These are phyloP conservation scores for Talaromyces islandicus DNA, from an alignment of 2,329 filamentous ascomycete genomes.

Conservation along the genomic window DNA sequence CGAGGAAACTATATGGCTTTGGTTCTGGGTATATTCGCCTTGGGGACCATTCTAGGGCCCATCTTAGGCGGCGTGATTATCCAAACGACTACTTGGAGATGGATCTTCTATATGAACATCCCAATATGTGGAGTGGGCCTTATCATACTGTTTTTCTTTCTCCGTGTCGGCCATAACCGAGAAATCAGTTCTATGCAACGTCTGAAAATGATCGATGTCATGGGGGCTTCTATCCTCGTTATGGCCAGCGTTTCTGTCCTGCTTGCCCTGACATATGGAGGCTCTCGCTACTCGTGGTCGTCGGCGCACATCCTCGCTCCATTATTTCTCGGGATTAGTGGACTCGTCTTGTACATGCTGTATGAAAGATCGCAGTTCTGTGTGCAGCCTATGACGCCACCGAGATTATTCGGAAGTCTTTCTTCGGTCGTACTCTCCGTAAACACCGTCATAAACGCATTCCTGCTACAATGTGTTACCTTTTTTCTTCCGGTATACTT, in stretches of 20 bases:
- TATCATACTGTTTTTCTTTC: slow-evolving; percentile 47
- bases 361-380: slow-evolving; percentile 30
- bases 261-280: slow-evolving; percentile 24
- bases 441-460: slow-evolving; percentile 63
- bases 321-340: slow-evolving; percentile 43
- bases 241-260: slow-evolving; percentile 22
- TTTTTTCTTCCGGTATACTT: slow-evolving; percentile 85
- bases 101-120: slow-evolving; percentile 22
- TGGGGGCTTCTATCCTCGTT: slow-evolving; percentile 44
- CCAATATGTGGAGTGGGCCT: slow-evolving; percentile 47
- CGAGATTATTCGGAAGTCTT: slow-evolving; percentile 44
- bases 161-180: slow-evolving; percentile 49
- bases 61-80: slow-evolving; percentile 17
- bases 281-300: slow-evolving; percentile 49
- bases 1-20: slow-evolving; percentile 39
- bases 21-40: slow-evolving; percentile 32
- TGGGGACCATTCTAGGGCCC: slow-evolving; percentile 36
- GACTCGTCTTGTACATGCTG: slow-evolving; percentile 23
- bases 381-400: slow-evolving; percentile 21
- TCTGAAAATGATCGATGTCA: slow-evolving; percentile 47
- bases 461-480: slow-evolving; percentile 68
- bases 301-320: slow-evolving; percentile 51
- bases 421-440: slow-evolving; percentile 45
- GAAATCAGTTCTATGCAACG: slow-evolving; percentile 48
- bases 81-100: slow-evolving; percentile 19